Evolutionary conservation across 116 monocot genomes (phyloP).

Genomic region (Trichopus zeylanicus): DNA sequence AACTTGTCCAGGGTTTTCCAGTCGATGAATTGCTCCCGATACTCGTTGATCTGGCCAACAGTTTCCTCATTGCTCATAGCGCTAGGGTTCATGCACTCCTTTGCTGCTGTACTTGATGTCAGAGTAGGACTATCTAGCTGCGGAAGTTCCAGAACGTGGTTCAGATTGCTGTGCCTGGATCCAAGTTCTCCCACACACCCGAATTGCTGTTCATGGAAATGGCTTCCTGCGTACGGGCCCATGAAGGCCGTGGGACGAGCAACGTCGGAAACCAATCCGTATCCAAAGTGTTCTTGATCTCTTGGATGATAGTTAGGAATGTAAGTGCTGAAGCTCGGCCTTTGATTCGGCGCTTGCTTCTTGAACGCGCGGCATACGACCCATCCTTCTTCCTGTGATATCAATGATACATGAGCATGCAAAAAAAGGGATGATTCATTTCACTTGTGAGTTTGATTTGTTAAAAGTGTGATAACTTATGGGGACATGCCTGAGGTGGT

Average conservation of each 20-base stretch:
- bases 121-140: conserved; percentile 41
- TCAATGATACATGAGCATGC: background rate
- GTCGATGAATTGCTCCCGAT: conserved; percentile 31
- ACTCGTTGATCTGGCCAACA: background rate
- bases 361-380: conserved; percentile 74
- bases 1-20: conserved; percentile 61
- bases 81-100: conserved; percentile 12
- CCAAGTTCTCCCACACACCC: conserved; percentile 14
- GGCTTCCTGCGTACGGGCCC: conserved; percentile 8
- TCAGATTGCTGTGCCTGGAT: conserved; percentile 13
- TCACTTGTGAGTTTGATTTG: no score
- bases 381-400: conserved; percentile 77
- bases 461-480: no score
- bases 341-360: conserved; percentile 51
- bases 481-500: conserved; percentile 62
- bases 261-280: background rate
- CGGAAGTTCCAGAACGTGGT: conserved; percentile 36
- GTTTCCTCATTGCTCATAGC: background rate
- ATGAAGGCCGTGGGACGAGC: conserved; percentile 10
- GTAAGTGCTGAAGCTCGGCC: conserved; percentile 33
- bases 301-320: conserved; percentile 14
- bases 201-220: conserved; percentile 15
- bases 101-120: conserved; percentile 14
- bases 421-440: no score
- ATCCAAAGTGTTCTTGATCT: conserved; percentile 10